Conservation (phyloP, 73 alveolate genomes). For the Paramecium pentaurelia region DNA sequence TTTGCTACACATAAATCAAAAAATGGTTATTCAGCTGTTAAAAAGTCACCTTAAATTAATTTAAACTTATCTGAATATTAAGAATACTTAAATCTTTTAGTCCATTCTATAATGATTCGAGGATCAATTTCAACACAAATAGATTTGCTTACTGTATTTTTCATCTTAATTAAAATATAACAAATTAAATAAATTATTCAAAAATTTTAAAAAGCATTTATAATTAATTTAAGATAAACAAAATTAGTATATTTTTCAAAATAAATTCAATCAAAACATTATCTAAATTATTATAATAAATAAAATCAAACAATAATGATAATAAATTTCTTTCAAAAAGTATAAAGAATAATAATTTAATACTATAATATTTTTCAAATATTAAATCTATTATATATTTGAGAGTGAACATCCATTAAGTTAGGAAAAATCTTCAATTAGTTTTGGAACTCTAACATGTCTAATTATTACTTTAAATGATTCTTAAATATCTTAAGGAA, state of each 20-base stretch:
- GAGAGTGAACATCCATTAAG: background rate
- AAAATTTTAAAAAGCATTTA: background rate
- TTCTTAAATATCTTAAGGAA: background rate
- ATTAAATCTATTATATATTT: conserved; percentile 34
- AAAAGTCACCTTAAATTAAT: conserved; percentile 93
- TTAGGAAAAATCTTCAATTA: background rate
- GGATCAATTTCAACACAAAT: conserved; percentile 98
- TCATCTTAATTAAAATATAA: conserved; percentile 3
- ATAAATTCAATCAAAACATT: no score
- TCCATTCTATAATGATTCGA: conserved; percentile 96
- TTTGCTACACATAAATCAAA: conserved; percentile 98
- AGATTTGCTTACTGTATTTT: conserved; percentile 16
- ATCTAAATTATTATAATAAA: no score
- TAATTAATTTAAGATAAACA: no score
- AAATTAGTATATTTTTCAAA: no score
- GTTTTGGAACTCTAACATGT: conserved; percentile 11
- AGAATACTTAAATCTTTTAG: conserved; percentile 87
- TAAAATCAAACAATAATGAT: no score
- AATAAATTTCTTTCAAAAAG: no score
- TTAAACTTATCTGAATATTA: conserved; percentile 89
- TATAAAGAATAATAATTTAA: background rate
- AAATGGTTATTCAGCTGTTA: conserved; percentile 93
- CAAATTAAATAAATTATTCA: background rate
- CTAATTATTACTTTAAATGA: background rate
- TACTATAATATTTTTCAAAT: background rate